Conservation (phyloP, 805 yeast species). For the Schwanniomyces occidentalis region DNA sequence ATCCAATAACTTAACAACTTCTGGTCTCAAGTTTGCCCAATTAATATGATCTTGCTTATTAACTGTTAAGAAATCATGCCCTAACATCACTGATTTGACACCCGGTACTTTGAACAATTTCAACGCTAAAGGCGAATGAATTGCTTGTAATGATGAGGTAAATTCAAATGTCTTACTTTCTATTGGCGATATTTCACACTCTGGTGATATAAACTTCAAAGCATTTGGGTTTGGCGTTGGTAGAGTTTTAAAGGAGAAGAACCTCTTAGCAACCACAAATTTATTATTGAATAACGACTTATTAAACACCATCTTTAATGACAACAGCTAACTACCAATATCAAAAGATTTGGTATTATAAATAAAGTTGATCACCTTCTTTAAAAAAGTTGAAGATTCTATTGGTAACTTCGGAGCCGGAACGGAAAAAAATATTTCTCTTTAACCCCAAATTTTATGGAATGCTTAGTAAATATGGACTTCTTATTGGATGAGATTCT, state of each 20-base stretch:
- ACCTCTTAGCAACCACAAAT: slow-evolving; percentile 13
- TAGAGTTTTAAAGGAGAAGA: slow-evolving; percentile 43
- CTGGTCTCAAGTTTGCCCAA: slow-evolving; percentile 60
- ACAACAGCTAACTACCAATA: too few species aligned
- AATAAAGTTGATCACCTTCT: too few species aligned
- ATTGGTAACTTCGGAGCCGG: too few species aligned
- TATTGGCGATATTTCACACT: slow-evolving; percentile 47
- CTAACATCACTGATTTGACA: slow-evolving; percentile 71
- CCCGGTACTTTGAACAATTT: slow-evolving; percentile 60
- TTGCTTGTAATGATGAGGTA: slow-evolving; percentile 53
- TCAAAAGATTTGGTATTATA: too few species aligned
- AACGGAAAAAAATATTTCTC: too few species aligned
- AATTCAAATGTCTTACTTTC: slow-evolving; percentile 51
- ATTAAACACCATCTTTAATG: background rate
- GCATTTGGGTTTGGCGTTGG: slow-evolving; percentile 80
- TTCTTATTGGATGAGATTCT: too few species aligned
- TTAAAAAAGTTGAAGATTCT: too few species aligned
- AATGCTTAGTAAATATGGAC: too few species aligned
- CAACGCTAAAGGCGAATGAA: slow-evolving; percentile 63
- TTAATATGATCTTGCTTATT: slow-evolving; percentile 60
- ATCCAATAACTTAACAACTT: slow-evolving; percentile 65
- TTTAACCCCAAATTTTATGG: too few species aligned
- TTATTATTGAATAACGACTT: background rate
- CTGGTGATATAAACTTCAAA: slow-evolving; percentile 58
- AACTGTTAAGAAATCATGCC: slow-evolving; percentile 71